Evolutionary conservation across 345 rosid species (phyloP).

Genomic region (Citrus reticulata): DNA sequence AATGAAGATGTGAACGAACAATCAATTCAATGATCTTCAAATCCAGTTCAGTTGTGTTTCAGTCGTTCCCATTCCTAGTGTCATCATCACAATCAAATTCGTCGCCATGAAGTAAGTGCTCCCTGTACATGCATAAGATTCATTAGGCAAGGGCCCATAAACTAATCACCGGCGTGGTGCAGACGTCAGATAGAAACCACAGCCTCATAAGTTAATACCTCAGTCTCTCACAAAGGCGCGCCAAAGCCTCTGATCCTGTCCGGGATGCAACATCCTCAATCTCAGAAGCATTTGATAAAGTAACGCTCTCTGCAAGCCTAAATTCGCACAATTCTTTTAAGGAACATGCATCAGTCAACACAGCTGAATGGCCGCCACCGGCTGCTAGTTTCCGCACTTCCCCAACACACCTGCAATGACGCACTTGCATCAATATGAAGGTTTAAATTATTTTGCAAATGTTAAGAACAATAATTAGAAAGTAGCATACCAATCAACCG

Average conservation of each 20-base stretch:
- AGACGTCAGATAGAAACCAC: neutral
- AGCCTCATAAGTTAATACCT: constrained; percentile 37
- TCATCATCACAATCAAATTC: constrained; percentile 36
- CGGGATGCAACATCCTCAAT: constrained; percentile 83
- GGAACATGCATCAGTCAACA: constrained; percentile 90
- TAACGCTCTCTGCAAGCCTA: constrained; percentile 74
- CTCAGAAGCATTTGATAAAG: constrained; percentile 60
- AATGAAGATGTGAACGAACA: neutral
- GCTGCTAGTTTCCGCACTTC: constrained; percentile 92
- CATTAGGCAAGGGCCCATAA: neutral
- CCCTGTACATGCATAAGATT: constrained; percentile 47
- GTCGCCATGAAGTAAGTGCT: constrained; percentile 49
- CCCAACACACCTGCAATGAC: constrained; percentile 74
- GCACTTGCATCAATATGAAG: neutral
- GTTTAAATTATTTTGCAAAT: neutral
- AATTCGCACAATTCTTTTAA: constrained; percentile 92
- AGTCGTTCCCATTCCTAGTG: constrained; percentile 3
- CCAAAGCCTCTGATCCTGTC: constrained; percentile 86
- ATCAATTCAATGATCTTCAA: neutral
- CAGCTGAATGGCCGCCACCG: constrained; percentile 98
- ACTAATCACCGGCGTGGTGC: neutral
- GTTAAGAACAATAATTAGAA: constrained; percentile 8
- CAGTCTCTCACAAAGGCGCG: constrained; percentile 85
- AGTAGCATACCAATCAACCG: constrained; percentile 80
- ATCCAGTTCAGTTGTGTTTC: neutral